Base-by-base conservation (phyloP, 2,329 filamentous ascomycete species). In the Colletotrichum karsti region DNA sequence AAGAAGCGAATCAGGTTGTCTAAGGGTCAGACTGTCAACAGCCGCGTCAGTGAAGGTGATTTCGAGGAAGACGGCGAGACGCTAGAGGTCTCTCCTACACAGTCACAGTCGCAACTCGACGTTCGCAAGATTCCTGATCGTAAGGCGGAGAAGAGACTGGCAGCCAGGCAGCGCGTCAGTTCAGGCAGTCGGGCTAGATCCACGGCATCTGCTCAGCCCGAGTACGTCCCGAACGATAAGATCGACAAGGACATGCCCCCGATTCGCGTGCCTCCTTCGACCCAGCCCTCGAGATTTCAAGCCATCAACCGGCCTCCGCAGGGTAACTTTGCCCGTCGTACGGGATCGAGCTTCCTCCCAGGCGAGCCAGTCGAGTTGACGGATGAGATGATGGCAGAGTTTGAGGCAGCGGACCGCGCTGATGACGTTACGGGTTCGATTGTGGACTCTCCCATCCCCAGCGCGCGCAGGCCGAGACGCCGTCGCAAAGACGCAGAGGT, bases 181-280 rank as follows among this genome's bases (percentile, higher is more conserved):
- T 68, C 65, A 9, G 65, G 65, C 4, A 59, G 20, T 30, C 53
- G 65, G 9, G 37, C 22, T 24, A 44, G 54, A 22, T 55, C 60
- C 2, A 37, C 26, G 3, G 44, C 44, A 7, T 68, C 65, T 7
- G 20, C 65, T 30, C 64, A 63, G 28, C 51, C 53, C 1, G 65
- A 65, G 13, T 59, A 53, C n/a, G 53, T 67, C 4, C 60, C 58
- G 4, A 65, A 68, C 22, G 65, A 61, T 53, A 53, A 68, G 10
- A 37, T 68, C 20, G 65, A 68, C 20, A 61, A 68, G 20, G 65
- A 68, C 54, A 68, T 68, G 65, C 65, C 65, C 0, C 53, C 53
- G 10, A 68, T 68, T 10, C 65, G 41, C 37, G 46, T 68, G 18
- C 65, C 65, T 5, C 30, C 54, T 5, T 54, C 65, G 18, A 67